A percentile compares a stretch with the other conserved stretches of the same genome.
Conservation (phyloP, 73 alveolate species). For the Tetrahymena borealis region DNA sequence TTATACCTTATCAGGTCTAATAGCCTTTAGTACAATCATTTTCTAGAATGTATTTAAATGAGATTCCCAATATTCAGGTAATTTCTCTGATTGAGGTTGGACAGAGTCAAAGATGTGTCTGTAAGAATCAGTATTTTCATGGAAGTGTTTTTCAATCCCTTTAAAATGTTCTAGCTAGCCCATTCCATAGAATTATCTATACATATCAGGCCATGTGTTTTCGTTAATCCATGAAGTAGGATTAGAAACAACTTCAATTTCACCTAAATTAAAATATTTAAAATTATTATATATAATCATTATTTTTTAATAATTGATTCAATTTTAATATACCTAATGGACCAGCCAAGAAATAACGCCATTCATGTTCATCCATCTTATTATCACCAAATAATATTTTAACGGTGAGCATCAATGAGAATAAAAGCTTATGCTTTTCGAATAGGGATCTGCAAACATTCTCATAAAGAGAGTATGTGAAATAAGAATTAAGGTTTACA, state of each 20-base stretch:
- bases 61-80: constrained; percentile 89
- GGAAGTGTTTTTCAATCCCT: constrained; percentile 87
- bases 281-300: not conserved
- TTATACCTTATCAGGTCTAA: constrained; percentile 88
- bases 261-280: constrained; percentile 41
- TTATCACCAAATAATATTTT: constrained; percentile 81
- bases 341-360: constrained; percentile 90
- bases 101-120: constrained; percentile 85
- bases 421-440: constrained; percentile 96
- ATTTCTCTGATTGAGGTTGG: constrained; percentile 78
- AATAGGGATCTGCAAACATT: constrained; percentile 97
- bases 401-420: constrained; percentile 93
- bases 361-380: constrained; percentile 56
- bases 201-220: constrained; percentile 85
- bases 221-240: constrained; percentile 95
- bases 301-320: not conserved
- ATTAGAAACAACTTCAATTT: constrained; percentile 78
- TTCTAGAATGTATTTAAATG: constrained; percentile 82
- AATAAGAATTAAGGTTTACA: constrained; percentile 76
- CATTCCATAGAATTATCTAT: constrained; percentile 85
- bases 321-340: constrained; percentile 41
- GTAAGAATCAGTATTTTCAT: constrained; percentile 73
- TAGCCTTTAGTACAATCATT: constrained; percentile 84
- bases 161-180: constrained; percentile 71
- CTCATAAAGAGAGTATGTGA: constrained; percentile 96